These are phyloP conservation scores for Lumnitzera racemosa DNA, from an alignment of 345 rosid genomes.

Conservation along the genomic window DNA sequence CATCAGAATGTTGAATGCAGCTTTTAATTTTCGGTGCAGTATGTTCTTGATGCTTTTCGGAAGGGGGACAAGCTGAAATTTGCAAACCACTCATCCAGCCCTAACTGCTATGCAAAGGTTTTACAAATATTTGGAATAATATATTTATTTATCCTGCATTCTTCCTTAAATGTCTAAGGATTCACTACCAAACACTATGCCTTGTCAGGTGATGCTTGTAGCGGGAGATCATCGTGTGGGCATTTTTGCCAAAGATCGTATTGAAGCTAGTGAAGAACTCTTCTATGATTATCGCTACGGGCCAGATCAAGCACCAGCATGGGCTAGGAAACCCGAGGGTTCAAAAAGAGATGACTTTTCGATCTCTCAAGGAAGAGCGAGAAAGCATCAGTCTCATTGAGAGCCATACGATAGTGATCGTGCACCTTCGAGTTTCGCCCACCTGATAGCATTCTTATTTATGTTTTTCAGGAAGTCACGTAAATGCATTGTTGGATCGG, in stretches of 20 bases:
- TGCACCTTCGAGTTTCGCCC: background rate
- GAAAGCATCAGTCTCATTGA: constrained; percentile 96
- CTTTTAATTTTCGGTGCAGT: constrained; percentile 36
- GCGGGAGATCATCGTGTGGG: constrained; percentile 99
- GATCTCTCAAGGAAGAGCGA: constrained; percentile 78
- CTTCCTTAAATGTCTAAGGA: background rate
- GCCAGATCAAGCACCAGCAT: constrained; percentile 91
- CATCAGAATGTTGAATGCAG: constrained; percentile 9
- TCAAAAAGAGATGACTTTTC: constrained; percentile 72
- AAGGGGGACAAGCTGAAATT: constrained; percentile 98
- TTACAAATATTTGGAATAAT: background rate
- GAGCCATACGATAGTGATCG: background rate
- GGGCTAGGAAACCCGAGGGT: constrained; percentile 97
- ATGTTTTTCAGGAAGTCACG: too few species aligned
- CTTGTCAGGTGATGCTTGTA: constrained; percentile 84
- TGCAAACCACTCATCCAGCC: constrained; percentile 91
- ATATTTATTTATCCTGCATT: background rate
- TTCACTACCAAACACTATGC: constrained; percentile 1
- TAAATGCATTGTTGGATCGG: too few species aligned
- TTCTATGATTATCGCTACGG: constrained; percentile 96
- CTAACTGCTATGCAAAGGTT: constrained; percentile 98
- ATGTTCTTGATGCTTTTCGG: constrained; percentile 90
- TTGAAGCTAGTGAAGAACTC: constrained; percentile 91
- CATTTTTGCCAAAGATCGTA: constrained; percentile 86
- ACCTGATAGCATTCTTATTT: background rate